A percentile compares a stretch with the other conserved stretches of the same genome.
Conservation (phyloP, 768 basidiomycete genomes). For the Boletus fagicola region DNA sequence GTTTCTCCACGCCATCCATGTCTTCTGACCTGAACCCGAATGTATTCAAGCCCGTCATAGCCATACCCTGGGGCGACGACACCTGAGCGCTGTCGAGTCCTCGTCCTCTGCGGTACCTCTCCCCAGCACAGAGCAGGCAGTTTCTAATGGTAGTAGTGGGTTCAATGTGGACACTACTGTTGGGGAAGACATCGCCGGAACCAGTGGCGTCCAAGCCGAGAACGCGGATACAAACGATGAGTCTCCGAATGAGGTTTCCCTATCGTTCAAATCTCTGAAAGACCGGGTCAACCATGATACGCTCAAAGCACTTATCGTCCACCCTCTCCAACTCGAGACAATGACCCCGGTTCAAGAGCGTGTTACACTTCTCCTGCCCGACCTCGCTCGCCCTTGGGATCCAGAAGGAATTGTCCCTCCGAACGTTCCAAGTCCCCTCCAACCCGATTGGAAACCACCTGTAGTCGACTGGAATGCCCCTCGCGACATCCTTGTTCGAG, state of each 20-base stretch:
- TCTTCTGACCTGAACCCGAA: neutral
- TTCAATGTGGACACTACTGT: neutral
- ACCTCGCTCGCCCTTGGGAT: constrained; percentile 55
- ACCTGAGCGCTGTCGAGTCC: constrained; percentile 3
- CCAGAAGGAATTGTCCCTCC: constrained; percentile 25
- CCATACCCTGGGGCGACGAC: neutral
- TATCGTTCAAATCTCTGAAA: constrained; percentile 37
- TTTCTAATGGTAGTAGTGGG: neutral
- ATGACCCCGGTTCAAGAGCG: constrained; percentile 85
- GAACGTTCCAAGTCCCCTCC: neutral
- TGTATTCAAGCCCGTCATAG: constrained; percentile 1
- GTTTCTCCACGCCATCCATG: constrained; percentile 1
- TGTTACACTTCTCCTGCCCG: constrained; percentile 74
- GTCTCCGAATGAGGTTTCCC: neutral
- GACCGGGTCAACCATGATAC: constrained; percentile 40
- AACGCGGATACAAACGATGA: neutral
- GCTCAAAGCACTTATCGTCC: constrained; percentile 56
- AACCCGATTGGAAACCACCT: neutral
- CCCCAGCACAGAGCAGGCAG: neutral
- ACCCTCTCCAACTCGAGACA: constrained; percentile 62
- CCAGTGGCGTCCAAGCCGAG: neutral
- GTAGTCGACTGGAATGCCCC: constrained; percentile 11
- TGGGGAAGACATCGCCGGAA: neutral
- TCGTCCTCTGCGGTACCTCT: neutral
- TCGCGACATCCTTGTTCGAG: constrained; percentile 81